These are phyloP conservation scores for Mercurialis annua DNA, from an alignment of 345 rosid genomes.

Conservation along the genomic window DNA sequence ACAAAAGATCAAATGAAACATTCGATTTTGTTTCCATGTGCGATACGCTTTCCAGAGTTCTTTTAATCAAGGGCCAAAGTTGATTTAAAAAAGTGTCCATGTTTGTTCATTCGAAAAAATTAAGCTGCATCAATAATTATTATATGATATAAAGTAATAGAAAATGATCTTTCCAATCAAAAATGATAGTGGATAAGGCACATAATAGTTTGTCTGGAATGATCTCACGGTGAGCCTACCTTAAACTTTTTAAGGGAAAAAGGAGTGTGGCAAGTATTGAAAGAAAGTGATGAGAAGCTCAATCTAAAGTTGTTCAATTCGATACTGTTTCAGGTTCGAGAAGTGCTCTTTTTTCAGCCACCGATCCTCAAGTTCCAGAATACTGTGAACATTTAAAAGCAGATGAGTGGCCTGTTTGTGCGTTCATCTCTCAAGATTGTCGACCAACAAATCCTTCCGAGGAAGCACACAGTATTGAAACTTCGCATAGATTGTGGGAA, in stretches of 20 bases:
- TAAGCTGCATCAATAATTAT: too few relatives aligned
- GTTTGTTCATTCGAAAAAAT: too few relatives aligned
- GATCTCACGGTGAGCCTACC: background rate
- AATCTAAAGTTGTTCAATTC: constrained; percentile 7
- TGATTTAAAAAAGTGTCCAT: too few relatives aligned
- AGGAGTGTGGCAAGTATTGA: background rate
- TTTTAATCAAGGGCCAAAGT: too few relatives aligned
- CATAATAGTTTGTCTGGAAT: background rate
- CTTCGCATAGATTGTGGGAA: constrained; percentile 72
- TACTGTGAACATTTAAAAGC: constrained; percentile 74
- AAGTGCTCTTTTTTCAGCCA: constrained; percentile 87
- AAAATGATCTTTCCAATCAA: too few relatives aligned
- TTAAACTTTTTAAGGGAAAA: background rate
- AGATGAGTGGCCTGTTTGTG: constrained; percentile 90
- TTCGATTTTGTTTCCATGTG: too few relatives aligned
- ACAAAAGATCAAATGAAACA: too few relatives aligned
- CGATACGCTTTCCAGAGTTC: too few relatives aligned
- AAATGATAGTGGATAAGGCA: too few relatives aligned
- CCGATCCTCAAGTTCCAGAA: constrained; percentile 91
- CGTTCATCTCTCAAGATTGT: constrained; percentile 92
- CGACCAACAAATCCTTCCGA: constrained; percentile 87
- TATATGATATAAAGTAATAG: too few relatives aligned
- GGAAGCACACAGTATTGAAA: constrained; percentile 78
- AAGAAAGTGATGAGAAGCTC: background rate
- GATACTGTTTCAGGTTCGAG: constrained; percentile 54